Base-by-base conservation (phyloP, 2,329 filamentous ascomycete genomes). In the Lasiodiplodia sp. region DNA sequence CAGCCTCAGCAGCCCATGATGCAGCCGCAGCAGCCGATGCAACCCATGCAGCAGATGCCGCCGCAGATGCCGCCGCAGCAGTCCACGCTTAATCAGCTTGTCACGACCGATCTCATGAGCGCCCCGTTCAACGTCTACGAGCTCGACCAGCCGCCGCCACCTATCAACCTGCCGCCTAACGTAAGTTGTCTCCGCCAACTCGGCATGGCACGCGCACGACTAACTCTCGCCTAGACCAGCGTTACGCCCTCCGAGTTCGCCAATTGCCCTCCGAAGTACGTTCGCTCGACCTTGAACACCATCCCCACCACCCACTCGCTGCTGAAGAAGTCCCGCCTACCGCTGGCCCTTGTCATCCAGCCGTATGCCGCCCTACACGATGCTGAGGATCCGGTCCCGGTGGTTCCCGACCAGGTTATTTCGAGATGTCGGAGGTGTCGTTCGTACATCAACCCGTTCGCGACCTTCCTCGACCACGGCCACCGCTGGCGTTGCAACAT, bases 401-500 rank as follows among this genome's bases (percentile, higher is more conserved):
- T 99, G 60, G 92, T 98, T 34, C 92, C 97, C 77, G 96, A 99
- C 79, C 96, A 98, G 82, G 92, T 98, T 72, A 99, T 99, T 79
- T 96, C 95, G 68, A 91, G 96, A 76, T 99, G 96, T 85, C 89
- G 96, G 80, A 91, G 96, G 82, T 99, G 96, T 83, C 88, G 96
- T 74, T 96, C 95, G 68, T 98, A 98, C 80, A 98, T 98, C 85
- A 98, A 98, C 79, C 94, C 96, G 14, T 99, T 95, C 74, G 96
- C 97, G 69, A 93, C 93, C 57, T 99, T 99, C 83, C 84, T 99
- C 70, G 96, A 99, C 75, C 93, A 98, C 77, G 96, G 96, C 57
- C 96, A 99, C 82, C 89, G 96, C 77, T 99, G 96, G 96, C 91
- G 95, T 77, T 99, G 96, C 84, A 99, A 99, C 83, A 97, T 99